phyloP scores from a whole-genome alignment of 305 asterid genomes.

The Ajuga reptans region DNA sequence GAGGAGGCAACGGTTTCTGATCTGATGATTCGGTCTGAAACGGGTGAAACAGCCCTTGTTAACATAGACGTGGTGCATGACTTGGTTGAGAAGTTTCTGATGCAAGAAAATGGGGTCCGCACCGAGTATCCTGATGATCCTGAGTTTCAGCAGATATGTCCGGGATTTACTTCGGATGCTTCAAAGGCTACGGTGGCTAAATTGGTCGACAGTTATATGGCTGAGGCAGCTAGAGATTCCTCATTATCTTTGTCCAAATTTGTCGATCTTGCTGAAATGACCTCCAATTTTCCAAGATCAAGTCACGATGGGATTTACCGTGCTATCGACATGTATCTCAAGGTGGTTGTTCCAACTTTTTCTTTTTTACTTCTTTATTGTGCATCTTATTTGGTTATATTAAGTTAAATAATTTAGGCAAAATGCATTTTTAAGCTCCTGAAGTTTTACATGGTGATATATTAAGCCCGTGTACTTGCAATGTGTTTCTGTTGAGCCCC shows the following conservation, averaged over 20 bases:
- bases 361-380: neutral
- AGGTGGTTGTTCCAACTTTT: slow-evolving; percentile 36
- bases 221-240: slow-evolving; percentile 64
- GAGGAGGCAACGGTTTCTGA: slow-evolving; percentile 59
- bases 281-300: slow-evolving; percentile 49
- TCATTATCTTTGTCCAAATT: slow-evolving; percentile 48
- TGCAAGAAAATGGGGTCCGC: slow-evolving; percentile 34
- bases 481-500: neutral
- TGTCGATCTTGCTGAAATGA: slow-evolving; percentile 60
- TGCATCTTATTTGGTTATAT: neutral
- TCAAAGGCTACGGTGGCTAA: slow-evolving; percentile 66
- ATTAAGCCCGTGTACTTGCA: neutral
- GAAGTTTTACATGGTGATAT: neutral
- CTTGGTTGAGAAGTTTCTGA: slow-evolving; percentile 48
- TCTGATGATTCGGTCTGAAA: slow-evolving; percentile 41
- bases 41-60: slow-evolving; percentile 39
- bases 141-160: slow-evolving; percentile 34
- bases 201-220: slow-evolving; percentile 64
- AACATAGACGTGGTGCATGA: slow-evolving; percentile 43
- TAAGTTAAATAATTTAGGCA: neutral
- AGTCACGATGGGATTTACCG: slow-evolving; percentile 83
- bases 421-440: neutral
- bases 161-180: slow-evolving; percentile 38
- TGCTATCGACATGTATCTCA: slow-evolving; percentile 68
- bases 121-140: slow-evolving; percentile 27